phyloP scores from a whole-genome alignment of 768 basidiomycete genomes.

The Leccinum truebloodii region DNA sequence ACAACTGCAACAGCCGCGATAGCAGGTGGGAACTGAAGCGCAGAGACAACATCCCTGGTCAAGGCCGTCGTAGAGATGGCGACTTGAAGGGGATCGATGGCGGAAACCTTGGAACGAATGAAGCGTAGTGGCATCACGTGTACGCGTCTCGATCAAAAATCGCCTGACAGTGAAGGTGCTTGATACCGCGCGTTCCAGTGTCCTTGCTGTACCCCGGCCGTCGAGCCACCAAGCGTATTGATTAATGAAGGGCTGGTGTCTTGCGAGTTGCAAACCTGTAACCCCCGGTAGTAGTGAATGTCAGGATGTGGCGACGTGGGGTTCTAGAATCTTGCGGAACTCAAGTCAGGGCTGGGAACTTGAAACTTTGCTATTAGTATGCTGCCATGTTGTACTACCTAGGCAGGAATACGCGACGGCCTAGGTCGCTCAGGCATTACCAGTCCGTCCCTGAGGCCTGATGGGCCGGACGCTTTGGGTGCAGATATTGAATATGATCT shows the following conservation, averaged over 20 bases:
- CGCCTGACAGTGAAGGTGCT: neutral
- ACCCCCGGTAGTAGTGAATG: neutral
- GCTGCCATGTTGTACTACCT: too few species aligned
- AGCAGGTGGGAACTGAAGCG: conserved; percentile 44
- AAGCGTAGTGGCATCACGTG: conserved; percentile 31
- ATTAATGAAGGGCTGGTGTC: neutral
- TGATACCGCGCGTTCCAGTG: neutral
- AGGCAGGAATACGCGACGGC: too few species aligned
- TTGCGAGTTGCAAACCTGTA: neutral
- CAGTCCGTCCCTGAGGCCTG: too few species aligned
- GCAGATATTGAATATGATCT: too few species aligned
- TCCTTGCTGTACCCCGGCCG: neutral
- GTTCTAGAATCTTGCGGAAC: too few species aligned
- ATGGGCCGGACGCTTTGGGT: too few species aligned
- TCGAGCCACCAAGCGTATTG: neutral
- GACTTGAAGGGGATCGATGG: conserved; percentile 30
- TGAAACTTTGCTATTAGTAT: too few species aligned
- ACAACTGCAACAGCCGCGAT: conserved; percentile 41
- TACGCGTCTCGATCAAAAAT: too few species aligned
- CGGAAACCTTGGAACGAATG: conserved; percentile 28
- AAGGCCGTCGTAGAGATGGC: conserved; percentile 33
- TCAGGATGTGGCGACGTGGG: neutral
- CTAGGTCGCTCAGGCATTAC: too few species aligned
- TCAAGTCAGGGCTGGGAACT: too few species aligned
- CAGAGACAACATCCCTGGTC: conserved; percentile 34